These are phyloP conservation scores for Capsella rubella DNA, from an alignment of 441 rosid genomes.

Conservation along the genomic window DNA sequence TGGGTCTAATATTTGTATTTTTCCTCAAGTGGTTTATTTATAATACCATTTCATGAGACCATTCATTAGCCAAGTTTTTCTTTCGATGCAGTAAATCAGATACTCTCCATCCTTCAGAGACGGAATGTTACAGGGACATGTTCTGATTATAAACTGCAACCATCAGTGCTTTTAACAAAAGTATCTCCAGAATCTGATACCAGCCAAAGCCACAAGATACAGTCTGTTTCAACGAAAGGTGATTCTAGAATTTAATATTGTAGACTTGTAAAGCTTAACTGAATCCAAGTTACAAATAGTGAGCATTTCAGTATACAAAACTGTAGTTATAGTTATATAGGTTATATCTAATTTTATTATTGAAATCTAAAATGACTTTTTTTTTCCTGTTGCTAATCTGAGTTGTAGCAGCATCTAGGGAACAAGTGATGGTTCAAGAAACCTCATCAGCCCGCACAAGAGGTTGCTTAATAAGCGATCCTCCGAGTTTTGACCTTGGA, in stretches of 20 bases:
- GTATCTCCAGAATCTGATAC: conserved; percentile 22
- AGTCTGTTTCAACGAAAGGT: conserved; percentile 35
- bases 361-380: not conserved
- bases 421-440: conserved; percentile 27
- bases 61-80: not conserved
- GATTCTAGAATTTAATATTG: not conserved
- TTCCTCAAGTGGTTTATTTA: conserved; percentile 4
- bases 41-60: conserved; percentile 18
- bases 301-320: conserved; percentile 1
- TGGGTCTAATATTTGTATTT: conserved; percentile 43
- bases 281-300: not conserved
- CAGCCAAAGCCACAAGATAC: conserved; percentile 16
- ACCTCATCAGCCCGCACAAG: conserved; percentile 15
- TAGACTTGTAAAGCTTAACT: not conserved
- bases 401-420: conserved; percentile 28
- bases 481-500: conserved; percentile 47
- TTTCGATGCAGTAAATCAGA: conserved; percentile 61
- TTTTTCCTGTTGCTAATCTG: conserved; percentile 7
- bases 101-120: conserved; percentile 71
- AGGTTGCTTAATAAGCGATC: conserved; percentile 3
- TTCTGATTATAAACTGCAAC: conserved; percentile 31
- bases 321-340: not conserved
- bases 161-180: conserved; percentile 19
- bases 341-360: not conserved
- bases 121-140: conserved; percentile 46